Evolutionary conservation across 306 rosid species (phyloP).

Genomic region (Crotalaria pallida): DNA sequence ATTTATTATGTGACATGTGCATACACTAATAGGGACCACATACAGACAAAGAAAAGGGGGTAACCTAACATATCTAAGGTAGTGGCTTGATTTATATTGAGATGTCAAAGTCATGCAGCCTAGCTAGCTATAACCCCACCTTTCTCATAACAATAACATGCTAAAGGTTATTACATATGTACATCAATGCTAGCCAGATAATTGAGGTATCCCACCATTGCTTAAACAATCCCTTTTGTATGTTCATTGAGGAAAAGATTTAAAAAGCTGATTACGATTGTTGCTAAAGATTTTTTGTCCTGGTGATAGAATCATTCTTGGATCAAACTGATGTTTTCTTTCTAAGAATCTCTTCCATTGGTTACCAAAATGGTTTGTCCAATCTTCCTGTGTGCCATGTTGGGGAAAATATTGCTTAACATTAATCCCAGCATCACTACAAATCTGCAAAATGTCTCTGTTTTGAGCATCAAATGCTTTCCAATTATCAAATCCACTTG

Average conservation of each 20-base stretch:
- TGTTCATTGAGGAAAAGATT: conserved; percentile 3
- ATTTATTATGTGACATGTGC: not conserved
- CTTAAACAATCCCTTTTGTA: no score
- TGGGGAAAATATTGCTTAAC: conserved; percentile 74
- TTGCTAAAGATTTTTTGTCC: conserved; percentile 67
- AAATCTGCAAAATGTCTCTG: conserved; percentile 56
- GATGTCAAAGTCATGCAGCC: not conserved
- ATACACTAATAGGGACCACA: not conserved
- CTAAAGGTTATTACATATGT: not conserved
- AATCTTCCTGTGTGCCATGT: conserved; percentile 45
- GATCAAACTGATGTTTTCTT: conserved; percentile 65
- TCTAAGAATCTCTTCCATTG: conserved; percentile 63
- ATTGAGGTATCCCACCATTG: not conserved
- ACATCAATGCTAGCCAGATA: conserved; percentile 5
- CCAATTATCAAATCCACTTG: conserved; percentile 73
- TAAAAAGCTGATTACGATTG: not conserved
- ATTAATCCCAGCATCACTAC: conserved; percentile 45
- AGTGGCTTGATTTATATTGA: not conserved
- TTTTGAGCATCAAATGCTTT: conserved; percentile 55
- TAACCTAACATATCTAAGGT: not conserved
- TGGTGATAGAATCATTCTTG: conserved; percentile 78
- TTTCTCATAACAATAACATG: not conserved
- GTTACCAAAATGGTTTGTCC: conserved; percentile 69
- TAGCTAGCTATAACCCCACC: not conserved
- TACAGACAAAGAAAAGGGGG: not conserved